Conservation (phyloP, 2,329 filamentous ascomycete species). For the Helicocarpus griseus region DNA sequence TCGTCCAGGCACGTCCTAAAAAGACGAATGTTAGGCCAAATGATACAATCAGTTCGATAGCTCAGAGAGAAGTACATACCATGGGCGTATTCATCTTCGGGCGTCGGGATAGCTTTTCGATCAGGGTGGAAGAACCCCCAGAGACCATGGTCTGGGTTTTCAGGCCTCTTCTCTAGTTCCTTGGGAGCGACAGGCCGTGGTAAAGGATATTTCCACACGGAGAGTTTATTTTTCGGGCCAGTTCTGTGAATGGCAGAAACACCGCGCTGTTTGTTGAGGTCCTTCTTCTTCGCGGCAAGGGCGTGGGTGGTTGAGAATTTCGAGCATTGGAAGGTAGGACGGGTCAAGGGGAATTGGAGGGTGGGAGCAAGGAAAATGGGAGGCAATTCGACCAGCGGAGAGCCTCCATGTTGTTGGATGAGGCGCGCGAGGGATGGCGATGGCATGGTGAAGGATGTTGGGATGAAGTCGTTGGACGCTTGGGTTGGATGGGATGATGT, state of each 20-base stretch:
- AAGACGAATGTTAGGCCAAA: not conserved
- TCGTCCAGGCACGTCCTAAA: constrained; percentile 66
- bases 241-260: constrained; percentile 72
- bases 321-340: constrained; percentile 6
- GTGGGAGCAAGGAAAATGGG: constrained; percentile 36
- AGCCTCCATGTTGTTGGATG: constrained; percentile 23
- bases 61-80: constrained; percentile 38
- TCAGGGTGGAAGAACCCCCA: constrained; percentile 81
- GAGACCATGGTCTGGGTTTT: constrained; percentile 70
- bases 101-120: constrained; percentile 59
- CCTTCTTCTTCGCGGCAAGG: constrained; percentile 44
- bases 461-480: constrained; percentile 1
- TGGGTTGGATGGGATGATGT: not conserved
- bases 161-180: constrained; percentile 39
- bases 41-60: too few relatives aligned
- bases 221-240: constrained; percentile 64
- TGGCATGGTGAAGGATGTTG: constrained; percentile 22
- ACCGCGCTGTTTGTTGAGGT: constrained; percentile 71
- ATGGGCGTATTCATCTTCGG: constrained; percentile 60
- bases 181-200: constrained; percentile 36
- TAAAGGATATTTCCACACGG: constrained; percentile 59
- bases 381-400: constrained; percentile 29
- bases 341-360: constrained; percentile 11
- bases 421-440: constrained; percentile 26
- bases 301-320: constrained; percentile 20